Base-by-base conservation (phyloP, 176 grass and related monocot genomes). In the Canna indica region DNA sequence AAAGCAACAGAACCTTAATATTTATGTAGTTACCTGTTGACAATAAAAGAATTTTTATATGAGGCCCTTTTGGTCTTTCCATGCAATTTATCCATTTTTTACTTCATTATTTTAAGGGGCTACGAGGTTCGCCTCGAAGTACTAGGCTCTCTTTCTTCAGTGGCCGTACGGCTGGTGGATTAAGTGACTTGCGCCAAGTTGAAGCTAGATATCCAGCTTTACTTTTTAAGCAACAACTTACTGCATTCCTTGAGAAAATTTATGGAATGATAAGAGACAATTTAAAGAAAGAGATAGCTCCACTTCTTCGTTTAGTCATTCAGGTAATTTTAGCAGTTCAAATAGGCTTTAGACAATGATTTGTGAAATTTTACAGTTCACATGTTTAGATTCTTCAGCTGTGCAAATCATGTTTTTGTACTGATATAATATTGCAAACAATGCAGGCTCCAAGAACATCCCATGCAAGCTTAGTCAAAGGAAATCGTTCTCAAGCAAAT, bases 381-480 rank as follows among this genome's bases (percentile, higher is more conserved):
- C 12, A 22, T 10, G 7, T 24, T n/a, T 27, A 36, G 22, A 14
- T 27, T 56, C 11, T 54, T 5, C 3, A 6, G 31, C 26, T 18
- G 7, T 15, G 32, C 7, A n/a, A 13, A 47, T 46, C 7, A n/a
- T n/a, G n/a, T 53, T 13, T 22, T 22, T n/a, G 32, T 11, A 10
- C 8, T 54, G 18, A 7, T 16, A 0, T 28, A 26, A 39, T 44
- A 24, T 4, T 67, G 11, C 13, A 13, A n/a, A 36, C 3, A 15
- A 36, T 72, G 46, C 82, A 97, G 94, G 94, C 90, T 52, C 94
- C 94, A 85, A 83, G 94, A 79, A 97, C 88, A 77, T 88, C 89
- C 46, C 83, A 84, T 41, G 84, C 89, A 72, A 97, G 89, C 81
- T 77, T 97, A 67, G 88, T 97, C 72, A 97, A 97, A 92, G 88